Conservation (phyloP, 2,329 filamentous ascomycete genomes). For the Pyrenophora teres region DNA sequence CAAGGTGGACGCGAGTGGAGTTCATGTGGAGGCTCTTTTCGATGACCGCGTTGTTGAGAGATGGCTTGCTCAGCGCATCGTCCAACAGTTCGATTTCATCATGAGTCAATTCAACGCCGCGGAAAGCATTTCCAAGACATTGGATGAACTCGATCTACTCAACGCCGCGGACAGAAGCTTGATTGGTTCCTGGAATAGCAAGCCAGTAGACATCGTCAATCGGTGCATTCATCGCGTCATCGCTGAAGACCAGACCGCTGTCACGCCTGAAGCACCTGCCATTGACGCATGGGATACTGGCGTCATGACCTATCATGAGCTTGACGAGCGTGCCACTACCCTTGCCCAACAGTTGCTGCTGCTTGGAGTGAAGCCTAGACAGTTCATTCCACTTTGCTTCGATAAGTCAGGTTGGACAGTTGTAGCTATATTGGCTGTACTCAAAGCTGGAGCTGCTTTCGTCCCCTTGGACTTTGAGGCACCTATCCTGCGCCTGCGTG, state of each 20-base stretch:
- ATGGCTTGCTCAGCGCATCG: conserved; percentile 35
- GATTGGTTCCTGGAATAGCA: conserved; percentile 33
- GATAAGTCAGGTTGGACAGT: conserved; percentile 45
- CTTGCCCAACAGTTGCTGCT: conserved; percentile 33
- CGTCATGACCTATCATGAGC: conserved; percentile 32
- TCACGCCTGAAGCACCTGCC: conserved; percentile 26
- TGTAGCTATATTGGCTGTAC: conserved; percentile 43
- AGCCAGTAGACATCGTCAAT: conserved; percentile 28
- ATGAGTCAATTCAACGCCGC: conserved; percentile 29
- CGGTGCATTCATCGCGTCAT: conserved; percentile 39
- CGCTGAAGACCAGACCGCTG: conserved; percentile 27
- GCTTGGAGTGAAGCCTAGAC: conserved; percentile 30
- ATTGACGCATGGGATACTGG: conserved; percentile 39
- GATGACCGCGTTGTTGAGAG: conserved; percentile 34
- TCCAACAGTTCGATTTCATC: conserved; percentile 38
- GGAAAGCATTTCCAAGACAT: conserved; percentile 9
- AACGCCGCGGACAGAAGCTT: conserved; percentile 24
- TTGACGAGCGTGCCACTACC: conserved; percentile 32
- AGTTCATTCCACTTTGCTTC: conserved; percentile 43
- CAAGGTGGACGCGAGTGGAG: conserved; percentile 24
- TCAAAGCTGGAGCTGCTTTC: conserved; percentile 46
- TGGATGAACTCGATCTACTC: conserved; percentile 29
- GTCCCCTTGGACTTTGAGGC: conserved; percentile 47
- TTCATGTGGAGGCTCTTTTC: conserved; percentile 39
- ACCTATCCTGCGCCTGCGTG: conserved; percentile 42